phyloP scores from a whole-genome alignment of 2,329 filamentous ascomycete genomes.

The Phaeomoniella chlamydospora region DNA sequence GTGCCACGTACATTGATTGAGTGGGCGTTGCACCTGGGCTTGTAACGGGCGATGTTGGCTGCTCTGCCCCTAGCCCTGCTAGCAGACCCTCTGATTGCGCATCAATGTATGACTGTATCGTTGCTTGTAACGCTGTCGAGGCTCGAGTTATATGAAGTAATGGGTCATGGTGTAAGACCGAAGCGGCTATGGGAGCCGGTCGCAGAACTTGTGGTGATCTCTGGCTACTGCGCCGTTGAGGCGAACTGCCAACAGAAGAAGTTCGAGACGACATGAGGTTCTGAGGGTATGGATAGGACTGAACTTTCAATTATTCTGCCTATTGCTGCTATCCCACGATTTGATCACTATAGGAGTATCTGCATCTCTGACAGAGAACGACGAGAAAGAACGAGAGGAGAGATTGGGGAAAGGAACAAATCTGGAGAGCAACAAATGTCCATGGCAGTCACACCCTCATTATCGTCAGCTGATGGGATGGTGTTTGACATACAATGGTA shows the following conservation, averaged over 20 bases:
- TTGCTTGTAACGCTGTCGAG: slow-evolving; percentile 38
- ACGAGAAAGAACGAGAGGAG: too few species aligned
- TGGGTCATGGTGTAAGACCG: slow-evolving; percentile 21
- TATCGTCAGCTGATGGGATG: too few species aligned
- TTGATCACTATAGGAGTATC: too few species aligned
- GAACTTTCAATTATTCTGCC: too few species aligned
- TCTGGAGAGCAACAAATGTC: too few species aligned
- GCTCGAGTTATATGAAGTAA: slow-evolving; percentile 36
- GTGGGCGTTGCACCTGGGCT: slow-evolving; percentile 28
- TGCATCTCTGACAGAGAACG: too few species aligned
- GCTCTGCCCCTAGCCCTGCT: slow-evolving; percentile 25
- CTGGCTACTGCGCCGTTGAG: neutral
- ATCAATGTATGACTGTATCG: slow-evolving; percentile 45
- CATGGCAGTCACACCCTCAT: too few species aligned
- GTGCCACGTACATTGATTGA: slow-evolving; percentile 10
- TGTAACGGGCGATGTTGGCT: slow-evolving; percentile 23
- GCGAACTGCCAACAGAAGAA: neutral
- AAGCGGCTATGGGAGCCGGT: slow-evolving; percentile 15
- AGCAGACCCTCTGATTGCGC: slow-evolving; percentile 44
- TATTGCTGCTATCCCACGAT: too few species aligned
- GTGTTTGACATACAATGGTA: too few species aligned
- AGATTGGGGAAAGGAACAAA: too few species aligned
- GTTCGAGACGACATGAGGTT: neutral
- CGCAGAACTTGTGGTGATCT: neutral
- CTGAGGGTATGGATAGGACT: too few species aligned